Base-by-base conservation (phyloP, 192 early-diverging fungal genomes). In the Ambispora gerdemannii region DNA sequence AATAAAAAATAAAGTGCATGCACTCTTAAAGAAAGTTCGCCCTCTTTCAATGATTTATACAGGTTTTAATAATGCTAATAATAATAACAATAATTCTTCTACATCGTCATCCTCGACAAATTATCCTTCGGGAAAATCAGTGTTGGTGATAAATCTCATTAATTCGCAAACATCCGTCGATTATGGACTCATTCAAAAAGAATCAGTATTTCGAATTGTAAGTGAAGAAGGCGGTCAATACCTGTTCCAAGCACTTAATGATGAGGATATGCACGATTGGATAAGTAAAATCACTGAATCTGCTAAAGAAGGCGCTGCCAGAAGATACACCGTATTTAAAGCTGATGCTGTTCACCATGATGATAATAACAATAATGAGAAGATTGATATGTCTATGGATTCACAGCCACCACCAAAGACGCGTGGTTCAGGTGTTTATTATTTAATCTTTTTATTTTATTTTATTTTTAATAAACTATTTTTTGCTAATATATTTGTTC, bases 191-290 rank as follows among this genome's bases (percentile, higher is more conserved):
- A 83, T 84, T 0, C 88, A 89, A n/a, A n/a, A n/a, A 67, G 87
- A 88, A 36, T 87, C 76, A 76, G 89, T 92, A n/a, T 92, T 92
- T 74, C 88, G 88, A 24, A 83, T 92, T 66, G 83, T 89, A 34
- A 92, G 86, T 3, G 90, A 92, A 59, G 90, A 92, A 80, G 90
- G 90, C 11, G 90, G 85, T 0, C 89, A 90, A 79, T 92, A 88
- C 28, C 53, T 92, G 43, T 77, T 92, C 34, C 89, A 90, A 77
- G 88, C 86, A 8, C 74, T 85, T 1, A 86, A 84, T 36, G 64
- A 73, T 28, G 86, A 87, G 0, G 86, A 90, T 50, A 90, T 92
- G 90, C 76, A 88, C 28, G 86, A 83, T 68, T 92, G 90, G 90
- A 87, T 92, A 51, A 64, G 72, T 4, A 72, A 81, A 2, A 84